phyloP scores from a whole-genome alignment of 208 protist species.

The Porcisia hertigi region DNA sequence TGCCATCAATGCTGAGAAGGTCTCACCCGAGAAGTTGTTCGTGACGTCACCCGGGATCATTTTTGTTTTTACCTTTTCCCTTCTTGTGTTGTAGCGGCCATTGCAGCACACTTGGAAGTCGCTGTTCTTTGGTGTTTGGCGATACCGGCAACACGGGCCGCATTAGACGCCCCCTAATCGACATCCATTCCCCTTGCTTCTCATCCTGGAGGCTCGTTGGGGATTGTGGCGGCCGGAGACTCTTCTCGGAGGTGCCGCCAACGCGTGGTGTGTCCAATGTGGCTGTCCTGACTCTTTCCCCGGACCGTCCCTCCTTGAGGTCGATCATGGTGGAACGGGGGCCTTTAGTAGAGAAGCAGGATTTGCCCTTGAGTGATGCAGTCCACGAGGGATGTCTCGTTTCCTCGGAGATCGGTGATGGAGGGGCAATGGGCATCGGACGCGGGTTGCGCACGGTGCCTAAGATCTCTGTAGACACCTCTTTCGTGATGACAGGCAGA shows the following conservation, averaged over 20 bases:
- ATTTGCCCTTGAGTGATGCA: neutral
- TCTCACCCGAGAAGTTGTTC: neutral
- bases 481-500: neutral
- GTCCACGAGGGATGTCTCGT: neutral
- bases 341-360: neutral
- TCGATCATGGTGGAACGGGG: neutral
- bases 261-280: neutral
- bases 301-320: too few species aligned
- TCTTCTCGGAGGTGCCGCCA: neutral
- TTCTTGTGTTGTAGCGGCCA: neutral
- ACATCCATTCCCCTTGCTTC: neutral
- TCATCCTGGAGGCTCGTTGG: neutral
- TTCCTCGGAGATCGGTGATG: neutral
- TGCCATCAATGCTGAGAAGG: too few species aligned
- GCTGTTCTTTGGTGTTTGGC: neutral
- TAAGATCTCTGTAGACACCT: too few species aligned
- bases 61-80: neutral
- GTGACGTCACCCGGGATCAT: too few species aligned
- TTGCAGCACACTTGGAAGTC: neutral
- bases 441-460: neutral
- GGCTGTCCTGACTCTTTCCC: neutral
- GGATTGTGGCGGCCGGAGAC: neutral
- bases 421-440: neutral
- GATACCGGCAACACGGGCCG: neutral
- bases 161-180: conserved; percentile 7